phyloP scores from a whole-genome alignment of 2,329 filamentous ascomycete species.

The Coniochaeta ligniaria region DNA sequence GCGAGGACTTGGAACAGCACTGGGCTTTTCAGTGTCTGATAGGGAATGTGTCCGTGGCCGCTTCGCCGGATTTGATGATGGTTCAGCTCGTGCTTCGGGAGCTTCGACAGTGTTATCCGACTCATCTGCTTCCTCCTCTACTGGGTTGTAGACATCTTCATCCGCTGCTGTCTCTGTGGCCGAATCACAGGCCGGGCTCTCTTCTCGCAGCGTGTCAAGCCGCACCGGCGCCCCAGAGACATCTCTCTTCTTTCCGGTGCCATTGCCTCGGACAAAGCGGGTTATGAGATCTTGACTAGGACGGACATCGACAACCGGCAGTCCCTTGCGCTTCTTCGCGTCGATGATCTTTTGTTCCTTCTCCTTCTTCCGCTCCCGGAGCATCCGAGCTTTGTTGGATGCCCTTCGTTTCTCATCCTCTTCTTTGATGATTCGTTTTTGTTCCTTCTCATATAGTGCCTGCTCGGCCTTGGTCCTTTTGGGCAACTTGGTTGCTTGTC shows the following conservation, averaged over 20 bases:
- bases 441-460: constrained; percentile 30
- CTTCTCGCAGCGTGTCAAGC: constrained; percentile 5
- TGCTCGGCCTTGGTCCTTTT: constrained; percentile 19
- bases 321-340: constrained; percentile 41
- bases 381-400: constrained; percentile 37
- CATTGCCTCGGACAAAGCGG: constrained; percentile 34
- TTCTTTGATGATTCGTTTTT: constrained; percentile 47
- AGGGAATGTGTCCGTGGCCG: background rate
- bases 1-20: background rate
- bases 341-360: constrained; percentile 42
- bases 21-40: background rate
- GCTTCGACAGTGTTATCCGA: background rate
- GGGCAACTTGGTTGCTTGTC: constrained; percentile 29
- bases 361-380: constrained; percentile 48
- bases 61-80: background rate
- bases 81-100: background rate
- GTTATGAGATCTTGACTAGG: constrained; percentile 53
- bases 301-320: constrained; percentile 46
- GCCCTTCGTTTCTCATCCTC: constrained; percentile 43
- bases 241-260: constrained; percentile 10
- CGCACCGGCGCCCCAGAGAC: background rate
- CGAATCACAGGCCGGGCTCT: background rate
- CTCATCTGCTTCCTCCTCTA: background rate
- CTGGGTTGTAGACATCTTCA: background rate
- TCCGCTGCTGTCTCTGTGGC: background rate